A percentile compares a stretch with the other conserved stretches of the same genome.
These are phyloP conservation scores for Arabidopsis suecica DNA, from an alignment of 345 rosid genomes.

Conservation along the genomic window DNA sequence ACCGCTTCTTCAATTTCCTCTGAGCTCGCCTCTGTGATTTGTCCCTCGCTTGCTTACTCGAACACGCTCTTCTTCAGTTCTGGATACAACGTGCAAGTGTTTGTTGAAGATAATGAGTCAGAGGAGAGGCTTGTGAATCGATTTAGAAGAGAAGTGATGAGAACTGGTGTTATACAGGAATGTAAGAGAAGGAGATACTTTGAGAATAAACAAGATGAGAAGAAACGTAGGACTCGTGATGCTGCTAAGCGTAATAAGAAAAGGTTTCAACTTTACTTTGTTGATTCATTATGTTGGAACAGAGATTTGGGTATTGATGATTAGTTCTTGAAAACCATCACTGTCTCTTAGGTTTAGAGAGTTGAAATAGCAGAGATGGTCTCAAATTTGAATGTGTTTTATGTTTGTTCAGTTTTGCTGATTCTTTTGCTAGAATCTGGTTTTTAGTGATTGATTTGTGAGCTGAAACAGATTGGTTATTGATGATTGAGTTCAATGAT, in stretches of 20 bases:
- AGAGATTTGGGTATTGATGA: not conserved
- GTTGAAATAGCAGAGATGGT: too few relatives aligned
- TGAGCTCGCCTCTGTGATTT: conserved; percentile 65
- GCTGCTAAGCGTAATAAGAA: conserved; percentile 81
- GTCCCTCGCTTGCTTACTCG: conserved; percentile 72
- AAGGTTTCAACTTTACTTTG: conserved; percentile 47
- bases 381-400: too few relatives aligned
- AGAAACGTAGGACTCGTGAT: conserved; percentile 74
- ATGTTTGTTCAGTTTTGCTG: too few relatives aligned
- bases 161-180: conserved; percentile 84
- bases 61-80: conserved; percentile 73
- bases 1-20: conserved; percentile 40
- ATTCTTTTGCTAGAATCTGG: too few relatives aligned
- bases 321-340: not conserved
- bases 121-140: conserved; percentile 74
- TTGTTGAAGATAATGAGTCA: conserved; percentile 74
- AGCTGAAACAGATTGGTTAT: not conserved
- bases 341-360: not conserved
- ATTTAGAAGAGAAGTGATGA: conserved; percentile 78
- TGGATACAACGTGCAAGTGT: conserved; percentile 73
- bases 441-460: not conserved
- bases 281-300: not conserved
- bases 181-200: conserved; percentile 64
- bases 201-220: conserved; percentile 80
- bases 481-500: not conserved